Evolutionary conservation across 345 rosid species (phyloP).

Genomic region (Dipteronia dyeriana): DNA sequence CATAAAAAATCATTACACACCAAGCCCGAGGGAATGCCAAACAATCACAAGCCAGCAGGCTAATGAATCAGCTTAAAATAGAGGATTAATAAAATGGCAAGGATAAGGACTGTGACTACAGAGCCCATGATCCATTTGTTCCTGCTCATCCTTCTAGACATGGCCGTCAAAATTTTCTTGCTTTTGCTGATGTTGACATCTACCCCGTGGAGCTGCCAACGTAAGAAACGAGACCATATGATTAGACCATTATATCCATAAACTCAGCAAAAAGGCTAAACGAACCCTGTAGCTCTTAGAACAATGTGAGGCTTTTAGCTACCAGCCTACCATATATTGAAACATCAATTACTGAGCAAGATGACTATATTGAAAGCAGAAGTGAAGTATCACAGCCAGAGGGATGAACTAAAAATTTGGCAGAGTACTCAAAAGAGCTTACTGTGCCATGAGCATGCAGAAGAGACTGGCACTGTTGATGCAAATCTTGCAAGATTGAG

Average conservation of each 20-base stretch:
- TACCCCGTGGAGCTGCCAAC: conserved; percentile 58
- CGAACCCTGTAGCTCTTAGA: neutral
- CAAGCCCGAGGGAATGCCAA: too few species aligned
- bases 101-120: conserved; percentile 35
- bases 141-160: conserved; percentile 59
- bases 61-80: conserved; percentile 48
- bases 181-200: conserved; percentile 60
- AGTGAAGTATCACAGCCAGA: neutral
- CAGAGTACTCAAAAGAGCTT: conserved; percentile 4
- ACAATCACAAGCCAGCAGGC: too few species aligned
- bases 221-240: neutral
- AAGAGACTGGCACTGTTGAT: conserved; percentile 62
- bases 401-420: too few species aligned
- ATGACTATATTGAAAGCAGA: neutral
- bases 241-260: neutral
- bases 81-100: conserved; percentile 44
- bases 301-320: neutral
- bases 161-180: conserved; percentile 50
- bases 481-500: conserved; percentile 66
- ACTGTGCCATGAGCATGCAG: conserved; percentile 55
- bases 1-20: too few species aligned
- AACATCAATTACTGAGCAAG: neutral
- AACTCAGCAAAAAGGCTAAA: neutral
- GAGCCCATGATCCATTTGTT: conserved; percentile 54
- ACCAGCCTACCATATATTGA: neutral